Percentiles rank a stretch among this genome's conserved stretches.
These are phyloP conservation scores for Stereum hirsutum DNA, from an alignment of 1,284 basidiomycete genomes.

Conservation along the genomic window DNA sequence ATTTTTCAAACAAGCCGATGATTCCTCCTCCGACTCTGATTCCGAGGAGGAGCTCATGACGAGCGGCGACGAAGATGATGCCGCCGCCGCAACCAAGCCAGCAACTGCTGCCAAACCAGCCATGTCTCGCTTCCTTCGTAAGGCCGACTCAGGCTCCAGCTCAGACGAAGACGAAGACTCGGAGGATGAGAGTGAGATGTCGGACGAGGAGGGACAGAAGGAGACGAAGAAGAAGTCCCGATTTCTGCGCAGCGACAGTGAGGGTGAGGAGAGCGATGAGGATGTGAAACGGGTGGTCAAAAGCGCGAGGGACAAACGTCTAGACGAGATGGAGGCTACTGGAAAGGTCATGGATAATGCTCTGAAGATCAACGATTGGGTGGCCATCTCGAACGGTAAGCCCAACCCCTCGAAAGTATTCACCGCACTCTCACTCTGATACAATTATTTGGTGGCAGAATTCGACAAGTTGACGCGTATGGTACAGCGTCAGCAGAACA, in stretches of 20 bases:
- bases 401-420: conserved; percentile 9
- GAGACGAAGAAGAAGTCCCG: conserved; percentile 36
- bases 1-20: conserved; percentile 79
- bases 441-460: too few species aligned
- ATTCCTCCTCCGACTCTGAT: conserved; percentile 73
- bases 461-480: conserved; percentile 94
- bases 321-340: conserved; percentile 85
- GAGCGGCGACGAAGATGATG: conserved; percentile 68
- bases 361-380: conserved; percentile 96
- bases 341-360: conserved; percentile 93
- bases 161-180: conserved; percentile 36
- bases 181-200: conserved; percentile 17
- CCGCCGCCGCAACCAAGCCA: conserved; percentile 37
- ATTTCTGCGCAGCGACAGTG: conserved; percentile 41
- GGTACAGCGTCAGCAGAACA: conserved; percentile 82
- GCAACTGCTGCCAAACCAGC: conserved; percentile 46
- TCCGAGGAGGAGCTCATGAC: conserved; percentile 79
- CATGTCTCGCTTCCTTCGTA: conserved; percentile 70
- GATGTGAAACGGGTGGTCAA: conserved; percentile 68
- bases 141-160: conserved; percentile 34
- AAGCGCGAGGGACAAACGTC: conserved; percentile 80
- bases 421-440: too few species aligned
- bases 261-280: conserved; percentile 61
- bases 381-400: conserved; percentile 80
- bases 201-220: conserved; percentile 20